Evolutionary conservation across 2,329 filamentous ascomycete genomes (phyloP).

Genomic region (Pestalotiopsis fici): DNA sequence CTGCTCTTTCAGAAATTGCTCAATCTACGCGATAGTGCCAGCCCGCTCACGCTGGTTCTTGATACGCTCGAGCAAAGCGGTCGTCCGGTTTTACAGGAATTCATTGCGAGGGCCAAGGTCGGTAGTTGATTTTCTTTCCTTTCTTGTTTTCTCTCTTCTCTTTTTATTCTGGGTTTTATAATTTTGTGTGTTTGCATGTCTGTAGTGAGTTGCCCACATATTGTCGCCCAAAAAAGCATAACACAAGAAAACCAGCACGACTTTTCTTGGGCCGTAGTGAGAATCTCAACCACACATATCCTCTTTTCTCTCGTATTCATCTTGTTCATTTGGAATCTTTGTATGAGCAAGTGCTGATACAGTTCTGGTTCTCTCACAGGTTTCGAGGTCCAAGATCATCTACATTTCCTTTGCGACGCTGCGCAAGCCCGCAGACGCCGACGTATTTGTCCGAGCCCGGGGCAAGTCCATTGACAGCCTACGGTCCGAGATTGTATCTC

Average conservation of each 20-base stretch:
- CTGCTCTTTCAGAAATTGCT: slow-evolving; percentile 82
- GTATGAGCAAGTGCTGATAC: slow-evolving; percentile 11
- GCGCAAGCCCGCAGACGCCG: slow-evolving; percentile 61
- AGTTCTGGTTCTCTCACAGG: slow-evolving; percentile 37
- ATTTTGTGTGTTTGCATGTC: too few species aligned
- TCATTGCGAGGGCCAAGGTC: slow-evolving; percentile 74
- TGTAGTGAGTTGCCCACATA: not conserved
- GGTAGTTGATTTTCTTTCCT: slow-evolving; percentile 14
- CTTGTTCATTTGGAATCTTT: not conserved
- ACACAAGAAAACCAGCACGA: not conserved
- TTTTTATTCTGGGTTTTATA: not conserved
- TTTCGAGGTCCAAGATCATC: slow-evolving; percentile 68
- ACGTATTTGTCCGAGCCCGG: slow-evolving; percentile 67
- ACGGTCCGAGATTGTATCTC: slow-evolving; percentile 58
- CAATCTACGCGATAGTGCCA: slow-evolving; percentile 75
- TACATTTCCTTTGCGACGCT: slow-evolving; percentile 79
- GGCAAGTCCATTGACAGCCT: slow-evolving; percentile 60
- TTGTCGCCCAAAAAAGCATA: too few species aligned
- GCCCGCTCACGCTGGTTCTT: slow-evolving; percentile 82
- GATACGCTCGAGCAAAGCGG: slow-evolving; percentile 85
- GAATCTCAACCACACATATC: not conserved
- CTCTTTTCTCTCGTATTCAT: not conserved
- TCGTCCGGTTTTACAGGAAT: slow-evolving; percentile 69
- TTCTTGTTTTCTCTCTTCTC: too few species aligned
- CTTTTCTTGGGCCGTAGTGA: not conserved